These are phyloP conservation scores for Peronospora destructor DNA, from an alignment of 352 stramenopile species.

Conservation along the genomic window DNA sequence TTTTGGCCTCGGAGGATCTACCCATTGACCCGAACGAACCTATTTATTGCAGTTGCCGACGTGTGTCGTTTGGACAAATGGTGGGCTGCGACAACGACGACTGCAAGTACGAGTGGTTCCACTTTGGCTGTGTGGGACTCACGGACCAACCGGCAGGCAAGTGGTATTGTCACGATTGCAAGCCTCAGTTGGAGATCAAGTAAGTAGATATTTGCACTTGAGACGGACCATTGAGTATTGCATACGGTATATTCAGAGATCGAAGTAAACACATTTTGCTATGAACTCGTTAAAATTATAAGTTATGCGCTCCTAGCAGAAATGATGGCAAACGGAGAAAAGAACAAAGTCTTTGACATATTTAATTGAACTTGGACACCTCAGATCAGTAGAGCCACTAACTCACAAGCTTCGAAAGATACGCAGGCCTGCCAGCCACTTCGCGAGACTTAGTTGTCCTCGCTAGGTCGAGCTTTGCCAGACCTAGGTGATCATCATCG, in stretches of 20 bases:
- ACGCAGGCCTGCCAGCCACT: no score
- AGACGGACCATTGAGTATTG: not conserved
- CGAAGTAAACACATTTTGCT: no score
- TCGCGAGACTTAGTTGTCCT: no score
- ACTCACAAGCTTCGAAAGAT: no score
- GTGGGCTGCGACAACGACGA: slow-evolving; percentile 89
- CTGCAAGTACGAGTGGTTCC: slow-evolving; percentile 91
- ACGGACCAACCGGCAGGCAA: slow-evolving; percentile 74
- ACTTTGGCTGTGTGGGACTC: slow-evolving; percentile 86
- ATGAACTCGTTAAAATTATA: no score
- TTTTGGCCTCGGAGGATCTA: slow-evolving; percentile 66
- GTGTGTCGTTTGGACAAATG: slow-evolving; percentile 89
- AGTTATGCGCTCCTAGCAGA: no score
- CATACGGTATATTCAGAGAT: not conserved
- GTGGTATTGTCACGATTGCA: slow-evolving; percentile 84
- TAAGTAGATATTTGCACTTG: slow-evolving; percentile 15
- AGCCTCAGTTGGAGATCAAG: slow-evolving; percentile 60
- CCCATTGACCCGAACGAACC: slow-evolving; percentile 85
- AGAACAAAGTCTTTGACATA: no score
- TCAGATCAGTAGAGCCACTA: no score
- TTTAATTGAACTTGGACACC: no score
- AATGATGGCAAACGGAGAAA: no score
- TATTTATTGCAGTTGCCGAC: slow-evolving; percentile 82
- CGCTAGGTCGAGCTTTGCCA: no score
- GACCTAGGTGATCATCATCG: slow-evolving; percentile 19